Conservation (phyloP, 208 protist genomes). For the Trypanosoma caninum region DNA sequence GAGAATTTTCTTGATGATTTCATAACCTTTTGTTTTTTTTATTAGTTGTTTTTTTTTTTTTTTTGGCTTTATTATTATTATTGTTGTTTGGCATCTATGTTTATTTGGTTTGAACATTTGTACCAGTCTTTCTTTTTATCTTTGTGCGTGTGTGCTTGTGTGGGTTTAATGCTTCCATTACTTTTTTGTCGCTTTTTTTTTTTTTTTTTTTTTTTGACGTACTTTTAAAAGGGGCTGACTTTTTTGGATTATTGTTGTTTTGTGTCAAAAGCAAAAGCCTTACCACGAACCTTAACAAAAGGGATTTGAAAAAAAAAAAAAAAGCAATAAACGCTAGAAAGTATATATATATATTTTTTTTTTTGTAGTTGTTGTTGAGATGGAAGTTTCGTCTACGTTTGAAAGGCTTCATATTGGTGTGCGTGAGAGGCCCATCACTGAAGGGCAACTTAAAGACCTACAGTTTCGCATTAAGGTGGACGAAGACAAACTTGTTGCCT, state of each 20-base stretch:
- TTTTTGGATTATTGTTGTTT: background rate
- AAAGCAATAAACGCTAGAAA: conserved; percentile 2
- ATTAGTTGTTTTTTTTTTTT: conserved; percentile 22
- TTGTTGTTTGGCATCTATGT: conserved; percentile 16
- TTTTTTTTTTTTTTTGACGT: background rate
- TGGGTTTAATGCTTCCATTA: too few species aligned
- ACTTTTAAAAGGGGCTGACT: background rate
- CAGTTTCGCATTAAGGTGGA: conserved; percentile 60
- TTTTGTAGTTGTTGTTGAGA: too few species aligned
- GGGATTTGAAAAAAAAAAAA: background rate
- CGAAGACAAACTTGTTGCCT: conserved; percentile 80
- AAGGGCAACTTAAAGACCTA: conserved; percentile 52
- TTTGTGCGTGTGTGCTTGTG: background rate
- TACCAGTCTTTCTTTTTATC: conserved; percentile 4
- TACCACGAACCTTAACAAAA: too few species aligned
- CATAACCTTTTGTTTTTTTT: conserved; percentile 10
- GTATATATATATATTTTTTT: background rate
- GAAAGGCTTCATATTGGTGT: conserved; percentile 77
- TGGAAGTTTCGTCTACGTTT: conserved; percentile 18
- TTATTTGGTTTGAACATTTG: conserved; percentile 6
- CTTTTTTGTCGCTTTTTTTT: background rate
- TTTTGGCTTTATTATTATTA: conserved; percentile 21
- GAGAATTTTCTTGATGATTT: conserved; percentile 24
- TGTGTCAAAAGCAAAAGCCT: too few species aligned
- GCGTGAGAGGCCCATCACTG: conserved; percentile 63